A percentile compares a stretch with the other conserved stretches of the same genome.
Conservation (phyloP, 2,329 filamentous ascomycete species). For the Pseudocercospora macadamiae region DNA sequence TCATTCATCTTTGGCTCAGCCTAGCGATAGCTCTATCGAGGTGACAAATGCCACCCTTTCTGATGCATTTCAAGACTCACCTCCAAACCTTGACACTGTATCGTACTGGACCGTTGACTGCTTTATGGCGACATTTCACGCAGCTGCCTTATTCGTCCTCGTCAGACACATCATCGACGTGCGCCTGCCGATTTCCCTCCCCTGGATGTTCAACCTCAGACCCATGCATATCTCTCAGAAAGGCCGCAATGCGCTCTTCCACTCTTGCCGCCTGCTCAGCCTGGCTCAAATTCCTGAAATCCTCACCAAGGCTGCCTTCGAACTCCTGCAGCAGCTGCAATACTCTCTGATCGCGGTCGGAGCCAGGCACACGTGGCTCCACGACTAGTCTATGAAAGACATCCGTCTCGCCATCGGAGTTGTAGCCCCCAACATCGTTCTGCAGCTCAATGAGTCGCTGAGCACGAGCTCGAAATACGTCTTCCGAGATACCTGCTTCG, state of each 20-base stretch:
- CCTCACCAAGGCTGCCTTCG: not conserved
- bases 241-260: not conserved
- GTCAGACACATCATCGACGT: not conserved
- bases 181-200: not conserved
- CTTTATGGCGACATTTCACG: not conserved
- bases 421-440: not conserved
- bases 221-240: not conserved
- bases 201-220: not conserved
- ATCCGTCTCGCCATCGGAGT: not conserved
- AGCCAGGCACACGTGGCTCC: not conserved
- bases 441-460: slow-evolving; percentile 12
- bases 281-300: not conserved
- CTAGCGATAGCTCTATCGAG: not conserved
- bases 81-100: not conserved
- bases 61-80: too few species aligned
- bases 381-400: not conserved
- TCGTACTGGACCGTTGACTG: too few species aligned
- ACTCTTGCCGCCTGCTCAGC: not conserved
- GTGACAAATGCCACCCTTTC: too few species aligned
- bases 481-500: slow-evolving; percentile 28
- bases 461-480: slow-evolving; percentile 12
- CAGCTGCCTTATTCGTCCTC: not conserved
- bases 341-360: not conserved
- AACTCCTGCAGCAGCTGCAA: not conserved
- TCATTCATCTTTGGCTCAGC: not conserved